Evolutionary conservation across 179 eudicot genomes (phyloP).

Genomic region (Pouteria campechiana): DNA sequence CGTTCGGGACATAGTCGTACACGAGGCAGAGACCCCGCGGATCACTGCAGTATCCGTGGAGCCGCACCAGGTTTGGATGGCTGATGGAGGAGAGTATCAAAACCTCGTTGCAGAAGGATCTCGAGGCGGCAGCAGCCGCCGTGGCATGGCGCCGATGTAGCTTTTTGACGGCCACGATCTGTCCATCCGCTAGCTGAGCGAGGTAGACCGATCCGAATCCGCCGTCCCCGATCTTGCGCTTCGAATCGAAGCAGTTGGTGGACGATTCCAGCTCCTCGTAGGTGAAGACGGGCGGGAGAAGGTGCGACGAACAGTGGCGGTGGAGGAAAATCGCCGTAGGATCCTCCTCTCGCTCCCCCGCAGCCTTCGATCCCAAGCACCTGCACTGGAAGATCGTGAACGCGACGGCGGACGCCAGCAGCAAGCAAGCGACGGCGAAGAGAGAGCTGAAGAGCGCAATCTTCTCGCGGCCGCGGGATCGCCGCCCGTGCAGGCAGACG

Average conservation of each 20-base stretch:
- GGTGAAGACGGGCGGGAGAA: conserved; percentile 74
- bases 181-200: conserved; percentile 46
- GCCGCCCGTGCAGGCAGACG: conserved; percentile 17
- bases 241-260: conserved; percentile 67
- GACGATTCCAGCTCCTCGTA: conserved; percentile 75
- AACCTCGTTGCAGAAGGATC: conserved; percentile 82
- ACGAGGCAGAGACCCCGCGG: conserved; percentile 73
- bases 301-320: conserved; percentile 56
- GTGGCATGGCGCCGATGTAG: conserved; percentile 40
- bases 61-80: conserved; percentile 71
- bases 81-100: conserved; percentile 58
- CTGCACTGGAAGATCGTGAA: conserved; percentile 19
- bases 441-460: conserved; percentile 11
- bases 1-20: conserved; percentile 75
- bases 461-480: background rate
- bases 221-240: conserved; percentile 73
- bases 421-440: conserved; percentile 21
- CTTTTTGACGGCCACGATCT: conserved; percentile 63
- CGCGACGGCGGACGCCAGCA: conserved; percentile 13
- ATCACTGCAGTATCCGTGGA: conserved; percentile 84
- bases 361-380: background rate
- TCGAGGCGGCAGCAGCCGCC: conserved; percentile 31
- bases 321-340: conserved; percentile 47
- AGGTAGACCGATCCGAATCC: conserved; percentile 80
- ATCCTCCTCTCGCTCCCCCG: conserved; percentile 21